These are phyloP conservation scores for Microbotryum lychnidis-dioicae DNA, from an alignment of 1,284 basidiomycete species.

Conservation along the genomic window DNA sequence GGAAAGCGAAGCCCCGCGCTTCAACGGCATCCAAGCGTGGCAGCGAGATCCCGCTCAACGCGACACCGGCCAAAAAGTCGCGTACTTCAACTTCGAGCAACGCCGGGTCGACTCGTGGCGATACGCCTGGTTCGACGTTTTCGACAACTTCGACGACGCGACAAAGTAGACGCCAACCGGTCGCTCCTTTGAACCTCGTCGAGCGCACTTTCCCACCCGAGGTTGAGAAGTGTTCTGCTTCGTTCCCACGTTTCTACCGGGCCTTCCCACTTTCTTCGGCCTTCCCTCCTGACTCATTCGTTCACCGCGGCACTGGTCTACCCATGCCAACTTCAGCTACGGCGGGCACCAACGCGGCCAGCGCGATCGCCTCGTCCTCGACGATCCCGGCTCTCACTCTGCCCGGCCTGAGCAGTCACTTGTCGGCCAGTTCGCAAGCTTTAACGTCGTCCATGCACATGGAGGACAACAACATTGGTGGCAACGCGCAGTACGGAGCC, in stretches of 20 bases:
- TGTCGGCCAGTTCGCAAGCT: not conserved
- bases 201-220: constrained; percentile 48
- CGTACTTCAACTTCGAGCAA: not conserved
- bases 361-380: not conserved
- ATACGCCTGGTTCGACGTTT: not conserved
- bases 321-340: not conserved
- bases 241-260: constrained; percentile 55
- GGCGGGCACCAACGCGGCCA: not conserved
- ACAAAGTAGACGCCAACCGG: constrained; percentile 16
- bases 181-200: constrained; percentile 10
- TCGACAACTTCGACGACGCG: constrained; percentile 2
- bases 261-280: constrained; percentile 57
- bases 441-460: not conserved
- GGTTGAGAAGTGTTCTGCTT: constrained; percentile 44
- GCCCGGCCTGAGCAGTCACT: not conserved
- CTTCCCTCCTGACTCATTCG: constrained; percentile 38
- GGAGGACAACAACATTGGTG: not conserved
- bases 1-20: not conserved
- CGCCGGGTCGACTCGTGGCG: not conserved
- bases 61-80: constrained; percentile 13
- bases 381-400: not conserved
- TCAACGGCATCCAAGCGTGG: not conserved
- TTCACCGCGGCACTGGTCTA: not conserved
- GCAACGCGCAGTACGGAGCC: not conserved
- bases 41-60: not conserved